phyloP scores from a whole-genome alignment of 208 protist species.

The Leishmania aethiopica region DNA sequence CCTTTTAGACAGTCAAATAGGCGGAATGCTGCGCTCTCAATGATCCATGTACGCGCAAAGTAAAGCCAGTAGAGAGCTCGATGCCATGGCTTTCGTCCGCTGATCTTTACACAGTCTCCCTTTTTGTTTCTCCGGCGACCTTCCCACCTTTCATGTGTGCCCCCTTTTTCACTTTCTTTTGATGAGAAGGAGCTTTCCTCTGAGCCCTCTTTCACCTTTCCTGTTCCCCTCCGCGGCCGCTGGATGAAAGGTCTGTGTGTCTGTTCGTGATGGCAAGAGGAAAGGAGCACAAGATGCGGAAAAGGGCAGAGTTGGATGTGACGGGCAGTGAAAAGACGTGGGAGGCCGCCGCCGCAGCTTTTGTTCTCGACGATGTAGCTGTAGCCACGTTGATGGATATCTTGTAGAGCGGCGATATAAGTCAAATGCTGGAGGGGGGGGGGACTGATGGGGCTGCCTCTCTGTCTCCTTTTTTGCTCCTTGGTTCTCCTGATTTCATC shows the following conservation, averaged over 20 bases:
- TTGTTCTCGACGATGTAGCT: background rate
- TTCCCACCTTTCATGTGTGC: background rate
- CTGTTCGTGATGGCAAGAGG: background rate
- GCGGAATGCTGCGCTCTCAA: background rate
- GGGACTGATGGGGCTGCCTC: background rate
- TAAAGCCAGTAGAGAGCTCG: background rate
- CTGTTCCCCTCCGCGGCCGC: background rate
- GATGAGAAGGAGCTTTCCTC: background rate
- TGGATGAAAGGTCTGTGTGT: background rate
- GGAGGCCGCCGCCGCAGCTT: background rate
- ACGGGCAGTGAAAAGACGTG: background rate
- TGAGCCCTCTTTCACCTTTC: background rate
- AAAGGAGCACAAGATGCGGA: background rate
- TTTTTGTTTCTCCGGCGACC: background rate
- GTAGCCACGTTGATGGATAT: background rate
- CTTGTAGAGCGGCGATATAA: background rate
- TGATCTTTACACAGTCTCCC: constrained; percentile 1
- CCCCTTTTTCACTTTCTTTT: background rate
- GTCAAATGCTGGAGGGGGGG: background rate
- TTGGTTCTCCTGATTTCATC: background rate
- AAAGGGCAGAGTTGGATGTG: background rate
- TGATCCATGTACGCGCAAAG: background rate
- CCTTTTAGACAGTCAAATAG: background rate
- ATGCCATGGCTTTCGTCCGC: background rate
- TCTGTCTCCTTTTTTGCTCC: background rate